Conservation (phyloP, 2,329 filamentous ascomycete species). For the Botrytis fragariae region DNA sequence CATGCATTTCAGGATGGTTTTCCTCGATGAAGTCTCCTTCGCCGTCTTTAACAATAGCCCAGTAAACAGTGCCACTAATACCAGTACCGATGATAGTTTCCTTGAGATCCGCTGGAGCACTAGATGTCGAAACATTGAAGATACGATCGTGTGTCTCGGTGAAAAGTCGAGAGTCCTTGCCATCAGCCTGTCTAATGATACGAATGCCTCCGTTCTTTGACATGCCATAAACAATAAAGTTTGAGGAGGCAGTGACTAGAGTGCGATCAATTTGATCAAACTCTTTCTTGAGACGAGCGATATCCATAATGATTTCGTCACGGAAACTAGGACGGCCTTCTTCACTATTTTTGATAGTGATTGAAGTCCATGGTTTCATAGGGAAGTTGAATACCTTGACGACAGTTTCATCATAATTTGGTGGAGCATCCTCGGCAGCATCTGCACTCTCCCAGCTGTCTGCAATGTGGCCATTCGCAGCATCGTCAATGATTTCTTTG, state of each 20-base stretch:
- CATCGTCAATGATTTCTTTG: conserved; percentile 57
- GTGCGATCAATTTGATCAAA: conserved; percentile 97
- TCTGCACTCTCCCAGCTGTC: conserved; percentile 92
- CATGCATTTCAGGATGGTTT: conserved; percentile 76
- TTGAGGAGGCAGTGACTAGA: conserved; percentile 82
- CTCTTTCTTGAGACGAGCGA: conserved; percentile 92
- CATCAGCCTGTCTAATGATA: conserved; percentile 91
- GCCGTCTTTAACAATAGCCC: conserved; percentile 75
- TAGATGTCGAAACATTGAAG: conserved; percentile 87
- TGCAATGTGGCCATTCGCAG: conserved; percentile 57
- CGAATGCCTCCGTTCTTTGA: conserved; percentile 89
- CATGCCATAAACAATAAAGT: conserved; percentile 92
- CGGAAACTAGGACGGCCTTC: conserved; percentile 64
- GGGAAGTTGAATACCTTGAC: conserved; percentile 93
- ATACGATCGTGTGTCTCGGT: conserved; percentile 88
- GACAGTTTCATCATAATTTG: conserved; percentile 62
- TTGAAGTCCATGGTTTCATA: conserved; percentile 92
- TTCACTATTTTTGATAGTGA: conserved; percentile 64
- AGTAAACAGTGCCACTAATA: conserved; percentile 95
- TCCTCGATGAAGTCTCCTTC: conserved; percentile 78
- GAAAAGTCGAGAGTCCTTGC: conserved; percentile 87
- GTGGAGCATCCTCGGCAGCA: conserved; percentile 56
- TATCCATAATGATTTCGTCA: conserved; percentile 81
- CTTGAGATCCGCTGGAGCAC: conserved; percentile 59
- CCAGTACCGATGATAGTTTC: conserved; percentile 91